Evolutionary conservation across 768 basidiomycete species (phyloP).

Genomic region (Boletus pseudo-olivaceus): DNA sequence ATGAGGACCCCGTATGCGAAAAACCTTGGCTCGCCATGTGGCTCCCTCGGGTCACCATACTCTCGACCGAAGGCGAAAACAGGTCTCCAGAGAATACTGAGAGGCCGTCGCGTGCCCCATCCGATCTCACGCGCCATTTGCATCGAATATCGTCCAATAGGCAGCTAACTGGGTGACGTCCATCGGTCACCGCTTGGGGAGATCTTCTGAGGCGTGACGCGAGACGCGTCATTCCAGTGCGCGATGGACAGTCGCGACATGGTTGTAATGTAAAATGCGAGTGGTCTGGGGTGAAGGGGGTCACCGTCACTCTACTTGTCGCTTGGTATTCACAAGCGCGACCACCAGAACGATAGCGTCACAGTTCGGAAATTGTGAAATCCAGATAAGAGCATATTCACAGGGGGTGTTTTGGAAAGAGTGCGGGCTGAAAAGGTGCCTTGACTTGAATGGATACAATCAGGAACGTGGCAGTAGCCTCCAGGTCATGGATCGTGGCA

Average conservation of each 20-base stretch:
- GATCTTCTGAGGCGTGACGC: conserved; percentile 72
- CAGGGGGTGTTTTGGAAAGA: background rate
- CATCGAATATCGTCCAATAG: conserved; percentile 59
- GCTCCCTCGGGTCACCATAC: conserved; percentile 83
- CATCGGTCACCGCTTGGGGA: conserved; percentile 53
- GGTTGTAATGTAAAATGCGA: background rate
- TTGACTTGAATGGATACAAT: background rate
- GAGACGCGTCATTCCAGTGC: conserved; percentile 84
- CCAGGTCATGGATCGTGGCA: background rate
- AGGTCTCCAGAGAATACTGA: conserved; percentile 88
- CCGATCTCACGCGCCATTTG: conserved; percentile 47
- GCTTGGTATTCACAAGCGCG: background rate
- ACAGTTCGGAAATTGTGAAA: background rate
- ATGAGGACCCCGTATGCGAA: conserved; percentile 62
- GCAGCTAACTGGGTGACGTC: conserved; percentile 83
- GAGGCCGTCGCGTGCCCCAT: conserved; percentile 64
- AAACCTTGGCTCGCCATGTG: conserved; percentile 64
- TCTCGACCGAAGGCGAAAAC: conserved; percentile 82
- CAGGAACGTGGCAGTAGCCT: background rate
- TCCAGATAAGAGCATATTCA: background rate
- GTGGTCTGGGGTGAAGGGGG: background rate
- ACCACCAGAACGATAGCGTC: background rate
- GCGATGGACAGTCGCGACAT: conserved; percentile 45
- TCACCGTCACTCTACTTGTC: background rate
- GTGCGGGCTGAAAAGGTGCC: background rate